Evolutionary conservation across 495 filamentous ascomycete species (phyloP), one percentile per base, ranked within the genome.

Genomic region (Penicillium silybi): DNA sequence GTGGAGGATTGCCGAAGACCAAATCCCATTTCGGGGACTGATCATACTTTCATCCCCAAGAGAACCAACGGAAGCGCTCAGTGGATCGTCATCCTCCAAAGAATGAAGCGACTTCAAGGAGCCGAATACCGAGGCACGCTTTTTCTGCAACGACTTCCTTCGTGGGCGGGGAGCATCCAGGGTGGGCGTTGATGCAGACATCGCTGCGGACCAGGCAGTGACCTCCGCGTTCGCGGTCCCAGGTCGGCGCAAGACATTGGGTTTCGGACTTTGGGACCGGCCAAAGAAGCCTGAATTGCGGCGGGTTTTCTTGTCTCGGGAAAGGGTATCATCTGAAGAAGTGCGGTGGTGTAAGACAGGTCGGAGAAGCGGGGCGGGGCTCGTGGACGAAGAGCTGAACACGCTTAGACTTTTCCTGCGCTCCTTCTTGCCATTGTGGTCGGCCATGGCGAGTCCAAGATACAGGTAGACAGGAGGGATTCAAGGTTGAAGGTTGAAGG

Each of bases 101-200:
- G 79, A 75, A 39, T 76, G 70, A 8, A 80, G 56, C 8, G 78
- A 80, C 38, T 74, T 76, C 16, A 84, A 63, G 1, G 82, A 85
- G 8, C 80, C 82, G 65, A 85, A 84, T 3, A 82, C 64, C 4
- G 79, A 77, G 3, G 71, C 59, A 11, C 81, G 75, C 46, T 69
- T 76, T 55, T 74, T 80, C 57, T 74, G 74, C 18, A 79, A 49
- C 29, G 72, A 76, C 46, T 76, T 75, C 35, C 73, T 69, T 18
- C 70, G 67, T 19, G 64, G 61, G 4, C 62, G 74, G 34, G 63
- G 53, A 6, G 43, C 57, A 20, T 71, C 71, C 17, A 67, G 52
- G 27, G 62, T 52, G 2, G 60, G 53, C 4, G 64, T 50, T 8
- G 69, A 55, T 16, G 57, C 45, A 22, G 58, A 41, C 48, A 58